phyloP scores from a whole-genome alignment of 345 rosid genomes.

The Gossypioides kirkii region DNA sequence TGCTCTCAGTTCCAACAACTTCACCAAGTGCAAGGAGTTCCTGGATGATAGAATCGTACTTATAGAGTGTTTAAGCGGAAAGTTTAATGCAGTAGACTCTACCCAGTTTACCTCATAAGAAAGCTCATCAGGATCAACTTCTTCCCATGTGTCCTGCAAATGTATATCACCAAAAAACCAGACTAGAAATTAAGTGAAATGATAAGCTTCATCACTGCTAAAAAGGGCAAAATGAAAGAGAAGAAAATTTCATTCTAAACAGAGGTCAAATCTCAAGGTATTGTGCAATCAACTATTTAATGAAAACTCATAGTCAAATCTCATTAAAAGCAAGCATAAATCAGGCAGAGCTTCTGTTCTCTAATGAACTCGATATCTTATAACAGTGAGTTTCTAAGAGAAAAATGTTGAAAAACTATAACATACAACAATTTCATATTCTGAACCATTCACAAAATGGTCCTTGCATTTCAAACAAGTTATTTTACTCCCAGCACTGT shows the following conservation, averaged over 20 bases:
- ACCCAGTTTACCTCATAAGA: constrained; percentile 66
- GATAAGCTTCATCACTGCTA: neutral
- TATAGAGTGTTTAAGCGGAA: constrained; percentile 2
- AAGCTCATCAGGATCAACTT: constrained; percentile 89
- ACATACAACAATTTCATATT: neutral
- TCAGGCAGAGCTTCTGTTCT: neutral
- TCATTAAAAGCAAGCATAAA: neutral
- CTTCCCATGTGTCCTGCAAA: constrained; percentile 85
- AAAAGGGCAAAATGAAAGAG: neutral
- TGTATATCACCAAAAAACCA: constrained; percentile 2
- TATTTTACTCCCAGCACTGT: neutral
- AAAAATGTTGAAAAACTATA: neutral
- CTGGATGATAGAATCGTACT: constrained; percentile 31
- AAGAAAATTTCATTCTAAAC: neutral
- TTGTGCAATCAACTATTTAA: neutral
- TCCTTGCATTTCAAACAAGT: neutral
- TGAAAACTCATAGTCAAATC: neutral
- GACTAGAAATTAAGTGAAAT: constrained; percentile 1
- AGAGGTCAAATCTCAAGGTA: neutral
- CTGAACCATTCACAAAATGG: neutral
- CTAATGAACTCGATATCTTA: neutral
- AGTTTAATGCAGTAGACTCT: neutral
- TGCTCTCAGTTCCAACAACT: constrained; percentile 81
- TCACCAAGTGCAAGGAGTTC: constrained; percentile 94
- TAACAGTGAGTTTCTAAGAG: neutral